phyloP scores from a whole-genome alignment of 441 rosid genomes.

The Cnidoscolus chayamansa region DNA sequence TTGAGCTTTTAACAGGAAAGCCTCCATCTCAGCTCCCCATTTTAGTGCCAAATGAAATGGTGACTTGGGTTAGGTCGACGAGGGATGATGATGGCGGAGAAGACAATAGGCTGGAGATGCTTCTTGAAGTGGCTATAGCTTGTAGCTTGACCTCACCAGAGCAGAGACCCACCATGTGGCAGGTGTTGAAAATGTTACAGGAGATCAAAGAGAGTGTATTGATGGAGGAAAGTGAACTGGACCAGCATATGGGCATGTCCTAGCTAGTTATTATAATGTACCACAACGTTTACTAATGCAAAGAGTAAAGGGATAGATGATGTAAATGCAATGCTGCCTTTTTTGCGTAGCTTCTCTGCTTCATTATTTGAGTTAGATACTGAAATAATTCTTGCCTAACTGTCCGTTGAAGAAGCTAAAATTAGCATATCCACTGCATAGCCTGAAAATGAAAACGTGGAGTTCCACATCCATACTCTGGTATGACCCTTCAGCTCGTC shows the following conservation, averaged over 20 bases:
- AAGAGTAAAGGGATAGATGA: constrained; percentile 7
- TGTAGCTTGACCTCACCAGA: constrained; percentile 74
- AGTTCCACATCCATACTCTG: too few relatives aligned
- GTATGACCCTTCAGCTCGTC: too few relatives aligned
- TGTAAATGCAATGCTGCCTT: background rate
- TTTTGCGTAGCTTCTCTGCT: too few relatives aligned
- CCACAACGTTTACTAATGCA: background rate
- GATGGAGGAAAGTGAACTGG: constrained; percentile 50
- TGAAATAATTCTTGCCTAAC: background rate
- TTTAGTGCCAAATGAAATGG: constrained; percentile 49
- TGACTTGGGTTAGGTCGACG: constrained; percentile 61
- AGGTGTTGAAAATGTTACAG: constrained; percentile 80
- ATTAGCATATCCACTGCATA: background rate
- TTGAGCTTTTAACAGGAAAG: constrained; percentile 75
- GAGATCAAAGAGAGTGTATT: constrained; percentile 62
- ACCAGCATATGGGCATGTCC: constrained; percentile 28
- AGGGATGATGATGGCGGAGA: constrained; percentile 49
- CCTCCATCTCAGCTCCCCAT: constrained; percentile 64
- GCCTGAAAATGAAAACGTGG: too few relatives aligned
- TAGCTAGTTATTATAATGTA: constrained; percentile 21
- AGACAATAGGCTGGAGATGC: constrained; percentile 61
- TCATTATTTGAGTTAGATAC: background rate
- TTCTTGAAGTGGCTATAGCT: constrained; percentile 64
- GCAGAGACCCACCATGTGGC: constrained; percentile 78
- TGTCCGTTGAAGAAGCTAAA: too few relatives aligned